Evolutionary conservation across 129 eudicot genomes (phyloP).

Genomic region (Solidago caesia): DNA sequence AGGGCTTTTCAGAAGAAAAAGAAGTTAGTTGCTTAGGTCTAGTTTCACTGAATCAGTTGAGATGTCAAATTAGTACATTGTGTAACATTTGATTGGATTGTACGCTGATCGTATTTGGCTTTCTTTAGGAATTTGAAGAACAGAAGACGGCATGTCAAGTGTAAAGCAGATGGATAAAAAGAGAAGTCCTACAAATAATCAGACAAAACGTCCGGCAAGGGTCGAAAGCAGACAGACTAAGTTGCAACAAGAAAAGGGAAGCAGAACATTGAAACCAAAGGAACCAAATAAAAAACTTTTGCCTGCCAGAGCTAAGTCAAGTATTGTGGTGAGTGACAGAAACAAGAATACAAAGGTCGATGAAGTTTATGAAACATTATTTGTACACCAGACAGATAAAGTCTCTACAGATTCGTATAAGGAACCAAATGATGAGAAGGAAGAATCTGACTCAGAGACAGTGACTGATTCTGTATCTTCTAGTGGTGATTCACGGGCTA

Average conservation of each 20-base stretch:
- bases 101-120: background rate
- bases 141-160: conserved; percentile 31
- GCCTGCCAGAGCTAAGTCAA: conserved; percentile 29
- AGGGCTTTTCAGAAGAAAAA: background rate
- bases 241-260: conserved; percentile 43
- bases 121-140: conserved; percentile 30
- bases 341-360: conserved; percentile 42
- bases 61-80: conserved; percentile 23
- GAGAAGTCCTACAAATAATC: conserved; percentile 42
- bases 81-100: background rate
- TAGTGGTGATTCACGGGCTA: conserved; percentile 58
- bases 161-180: conserved; percentile 64
- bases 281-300: conserved; percentile 38
- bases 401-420: conserved; percentile 35
- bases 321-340: conserved; percentile 38
- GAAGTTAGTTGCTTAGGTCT: conserved; percentile 13
- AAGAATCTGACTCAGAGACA: conserved; percentile 79
- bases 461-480: conserved; percentile 74
- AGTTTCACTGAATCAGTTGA: conserved; percentile 9
- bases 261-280: conserved; percentile 43
- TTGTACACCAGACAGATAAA: conserved; percentile 34
- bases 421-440: conserved; percentile 46
- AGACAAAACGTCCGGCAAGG: conserved; percentile 44
- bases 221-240: conserved; percentile 46
- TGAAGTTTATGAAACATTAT: conserved; percentile 55